phyloP scores from a whole-genome alignment of 495 filamentous ascomycete species.

The Rusavskia elegans region DNA sequence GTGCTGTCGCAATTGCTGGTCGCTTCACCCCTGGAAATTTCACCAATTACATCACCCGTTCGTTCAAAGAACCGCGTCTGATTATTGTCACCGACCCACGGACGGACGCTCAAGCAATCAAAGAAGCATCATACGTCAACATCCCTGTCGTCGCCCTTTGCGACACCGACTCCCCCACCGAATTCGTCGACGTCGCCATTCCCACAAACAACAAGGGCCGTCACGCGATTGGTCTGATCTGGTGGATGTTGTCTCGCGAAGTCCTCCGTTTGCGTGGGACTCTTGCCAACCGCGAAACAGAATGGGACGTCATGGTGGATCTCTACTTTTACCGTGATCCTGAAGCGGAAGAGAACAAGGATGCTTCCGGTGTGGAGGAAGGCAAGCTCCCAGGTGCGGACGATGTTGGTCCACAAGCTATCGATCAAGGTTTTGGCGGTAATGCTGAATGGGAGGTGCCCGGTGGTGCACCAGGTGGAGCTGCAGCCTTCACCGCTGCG shows the following conservation, averaged over 20 bases:
- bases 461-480: constrained; percentile 41
- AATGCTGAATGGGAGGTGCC: constrained; percentile 57
- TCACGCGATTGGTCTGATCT: constrained; percentile 93
- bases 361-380: constrained; percentile 44
- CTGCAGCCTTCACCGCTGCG: constrained; percentile 42
- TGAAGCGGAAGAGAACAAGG: constrained; percentile 95
- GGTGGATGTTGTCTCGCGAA: constrained; percentile 99
- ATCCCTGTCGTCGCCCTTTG: constrained; percentile 98
- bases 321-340: constrained; percentile 99
- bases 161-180: constrained; percentile 98
- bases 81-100: constrained; percentile 99
- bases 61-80: constrained; percentile 99
- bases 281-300: constrained; percentile 78
- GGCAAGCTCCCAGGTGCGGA: constrained; percentile 59
- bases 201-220: constrained; percentile 99
- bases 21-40: constrained; percentile 99
- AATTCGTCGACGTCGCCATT: constrained; percentile 98
- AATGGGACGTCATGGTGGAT: constrained; percentile 98
- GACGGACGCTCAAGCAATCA: constrained; percentile 99
- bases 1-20: constrained; percentile 93
- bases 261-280: constrained; percentile 96
- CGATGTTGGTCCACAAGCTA: constrained; percentile 63
- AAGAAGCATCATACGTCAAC: constrained; percentile 99
- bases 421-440: constrained; percentile 62
- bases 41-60: constrained; percentile 99